These are phyloP conservation scores for Rhodofomes roseus DNA, from an alignment of 1,284 basidiomycete genomes.

Conservation along the genomic window DNA sequence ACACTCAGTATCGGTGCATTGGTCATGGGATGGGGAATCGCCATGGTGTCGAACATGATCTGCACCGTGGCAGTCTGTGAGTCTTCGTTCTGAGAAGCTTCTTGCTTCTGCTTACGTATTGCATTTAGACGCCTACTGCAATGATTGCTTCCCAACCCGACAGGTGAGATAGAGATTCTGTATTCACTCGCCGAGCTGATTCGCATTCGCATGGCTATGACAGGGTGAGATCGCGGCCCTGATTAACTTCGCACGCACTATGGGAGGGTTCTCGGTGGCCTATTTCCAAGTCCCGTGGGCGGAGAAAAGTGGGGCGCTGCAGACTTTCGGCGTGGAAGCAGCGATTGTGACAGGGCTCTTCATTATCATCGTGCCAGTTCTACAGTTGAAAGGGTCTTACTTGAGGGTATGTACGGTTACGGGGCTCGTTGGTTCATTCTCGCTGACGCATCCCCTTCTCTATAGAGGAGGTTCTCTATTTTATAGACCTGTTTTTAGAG, in stretches of 20 bases:
- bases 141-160: conserved; percentile 37
- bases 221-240: conserved; percentile 48
- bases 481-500: neutral
- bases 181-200: neutral
- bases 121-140: conserved; percentile 38
- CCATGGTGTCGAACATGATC: conserved; percentile 49
- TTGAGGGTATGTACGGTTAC: conserved; percentile 35
- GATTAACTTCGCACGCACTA: conserved; percentile 45
- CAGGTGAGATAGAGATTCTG: conserved; percentile 25
- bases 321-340: conserved; percentile 49
- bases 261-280: conserved; percentile 51
- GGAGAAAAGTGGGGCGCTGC: conserved; percentile 39
- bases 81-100: conserved; percentile 13
- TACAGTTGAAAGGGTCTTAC: conserved; percentile 42
- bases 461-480: neutral
- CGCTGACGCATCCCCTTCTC: neutral
- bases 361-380: conserved; percentile 41
- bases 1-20: conserved; percentile 46
- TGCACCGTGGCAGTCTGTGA: conserved; percentile 53
- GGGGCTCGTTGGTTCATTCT: neutral
- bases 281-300: conserved; percentile 54
- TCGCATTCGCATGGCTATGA: neutral
- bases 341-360: conserved; percentile 51
- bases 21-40: conserved; percentile 56
- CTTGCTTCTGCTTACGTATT: neutral